Base-by-base conservation (phyloP, 148 eudicot genomes). In the Vaccinium myrtillus region DNA sequence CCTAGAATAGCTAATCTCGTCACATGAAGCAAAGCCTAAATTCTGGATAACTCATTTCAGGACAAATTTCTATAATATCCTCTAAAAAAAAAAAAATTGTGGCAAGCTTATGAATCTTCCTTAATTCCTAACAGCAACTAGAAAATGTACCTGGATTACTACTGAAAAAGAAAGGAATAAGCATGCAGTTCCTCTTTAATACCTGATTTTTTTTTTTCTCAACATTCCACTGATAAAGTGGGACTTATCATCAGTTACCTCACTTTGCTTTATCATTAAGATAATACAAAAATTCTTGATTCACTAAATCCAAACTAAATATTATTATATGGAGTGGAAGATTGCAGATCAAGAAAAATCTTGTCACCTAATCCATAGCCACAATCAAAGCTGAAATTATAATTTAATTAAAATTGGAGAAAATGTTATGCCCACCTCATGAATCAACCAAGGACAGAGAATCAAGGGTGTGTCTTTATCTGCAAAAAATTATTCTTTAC, bases 341-440 rank as follows among this genome's bases (percentile, higher is more conserved):
- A 19, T 84, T 14, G 71, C 77, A 69, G 50, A 78, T 51, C 61
- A 71, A 85, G 61, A 56, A 61, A 81, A 85, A 80, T 54, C 77
- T 30, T 55, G 67, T 14, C 49, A 84, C 78, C 65, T 32, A n/a
- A 53, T 48, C 19, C 10, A 74, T 48, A 55, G 69, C 49, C 63
- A 78, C 23, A 36, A 39, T 25, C 51, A 73, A 55, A 27, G 50
- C 10, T 7, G 16, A 55, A 84, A 67, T 51, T 19, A 71, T 59
- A 73, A 53, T 21, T 13, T 59, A 73, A 53, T 21, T 13, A 51
- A 70, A 30, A 32, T 2, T 2, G 14, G 56, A 23, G 27, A 63
- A 32, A 32, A 65, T n/a, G 43, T 12, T 13, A 48, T 23, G 36
- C 73, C 73, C 36, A 67, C 58, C 74, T 56, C 85, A 75, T 70